A percentile compares a stretch with the other conserved stretches of the same genome.
Evolutionary conservation across 2,329 filamentous ascomycete species (phyloP).

Genomic region (Sclerotinia sclerotiorum): DNA sequence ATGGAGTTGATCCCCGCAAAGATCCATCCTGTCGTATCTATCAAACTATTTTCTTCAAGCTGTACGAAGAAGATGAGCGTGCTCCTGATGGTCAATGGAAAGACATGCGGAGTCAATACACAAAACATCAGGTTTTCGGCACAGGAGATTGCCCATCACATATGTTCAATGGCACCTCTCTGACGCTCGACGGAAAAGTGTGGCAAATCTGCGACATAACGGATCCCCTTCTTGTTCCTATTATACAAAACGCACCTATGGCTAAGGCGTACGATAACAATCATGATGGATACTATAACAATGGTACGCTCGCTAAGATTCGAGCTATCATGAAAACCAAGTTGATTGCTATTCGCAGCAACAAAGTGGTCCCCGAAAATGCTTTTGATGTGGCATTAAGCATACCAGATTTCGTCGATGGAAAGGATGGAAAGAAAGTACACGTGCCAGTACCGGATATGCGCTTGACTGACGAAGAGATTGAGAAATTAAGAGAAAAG

Average conservation of each 20-base stretch:
- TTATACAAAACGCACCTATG: constrained; percentile 65
- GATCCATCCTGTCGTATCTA: constrained; percentile 77
- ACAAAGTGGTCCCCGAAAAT: constrained; percentile 50
- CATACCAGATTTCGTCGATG: constrained; percentile 38
- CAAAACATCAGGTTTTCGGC: constrained; percentile 31
- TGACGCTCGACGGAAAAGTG: constrained; percentile 78
- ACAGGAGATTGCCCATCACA: constrained; percentile 52
- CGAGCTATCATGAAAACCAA: constrained; percentile 88
- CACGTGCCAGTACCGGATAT: constrained; percentile 37
- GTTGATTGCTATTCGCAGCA: constrained; percentile 65
- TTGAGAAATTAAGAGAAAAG: constrained; percentile 27
- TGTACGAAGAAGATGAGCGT: constrained; percentile 45
- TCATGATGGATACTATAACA: constrained; percentile 80
- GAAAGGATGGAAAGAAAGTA: constrained; percentile 31
- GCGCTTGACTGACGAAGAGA: constrained; percentile 32
- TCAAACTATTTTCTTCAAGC: constrained; percentile 85
- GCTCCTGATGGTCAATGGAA: constrained; percentile 31
- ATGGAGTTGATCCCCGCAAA: constrained; percentile 80
- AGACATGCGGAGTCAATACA: constrained; percentile 28
- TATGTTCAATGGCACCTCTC: constrained; percentile 76
- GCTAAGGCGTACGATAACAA: constrained; percentile 57
- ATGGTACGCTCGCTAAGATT: constrained; percentile 77
- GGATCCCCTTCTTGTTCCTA: constrained; percentile 67
- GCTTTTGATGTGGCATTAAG: constrained; percentile 49
- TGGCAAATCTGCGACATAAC: constrained; percentile 94